Conservation (phyloP, 78 protist species). For the Acrasis kona region DNA sequence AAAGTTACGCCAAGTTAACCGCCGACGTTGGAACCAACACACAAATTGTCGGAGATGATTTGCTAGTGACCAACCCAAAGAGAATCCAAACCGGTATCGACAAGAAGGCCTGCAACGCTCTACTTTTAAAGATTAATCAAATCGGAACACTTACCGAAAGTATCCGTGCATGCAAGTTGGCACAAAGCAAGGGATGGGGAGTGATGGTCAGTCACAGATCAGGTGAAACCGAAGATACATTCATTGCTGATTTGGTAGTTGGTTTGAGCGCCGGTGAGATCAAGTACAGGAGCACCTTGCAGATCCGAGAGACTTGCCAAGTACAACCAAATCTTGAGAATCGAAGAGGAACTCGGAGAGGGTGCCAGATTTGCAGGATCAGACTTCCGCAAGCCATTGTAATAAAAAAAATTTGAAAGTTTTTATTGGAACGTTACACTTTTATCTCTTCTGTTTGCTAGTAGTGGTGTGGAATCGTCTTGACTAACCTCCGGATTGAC, state of each 20-base stretch:
- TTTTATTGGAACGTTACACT: too few species aligned
- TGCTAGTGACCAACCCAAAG: constrained; percentile 94
- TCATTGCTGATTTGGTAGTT: constrained; percentile 97
- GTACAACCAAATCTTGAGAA: constrained; percentile 96
- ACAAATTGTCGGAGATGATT: constrained; percentile 96
- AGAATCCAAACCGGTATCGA: constrained; percentile 92
- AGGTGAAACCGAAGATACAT: constrained; percentile 97
- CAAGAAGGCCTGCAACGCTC: constrained; percentile 86
- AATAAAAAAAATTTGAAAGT: too few species aligned
- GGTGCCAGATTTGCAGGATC: background rate
- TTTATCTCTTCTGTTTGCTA: too few species aligned
- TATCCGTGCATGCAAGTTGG: constrained; percentile 61
- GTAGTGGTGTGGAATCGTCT: too few species aligned
- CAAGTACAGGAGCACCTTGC: constrained; percentile 99
- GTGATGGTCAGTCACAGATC: constrained; percentile 96
- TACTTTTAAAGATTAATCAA: constrained; percentile 96
- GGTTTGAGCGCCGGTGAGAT: constrained; percentile 96
- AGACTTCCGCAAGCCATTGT: background rate
- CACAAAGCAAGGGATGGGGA: constrained; percentile 79
- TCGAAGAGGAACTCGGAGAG: constrained; percentile 24
- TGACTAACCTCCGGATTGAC: too few species aligned
- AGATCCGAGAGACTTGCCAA: constrained; percentile 96
- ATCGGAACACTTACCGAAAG: constrained; percentile 87
- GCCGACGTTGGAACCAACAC: background rate
- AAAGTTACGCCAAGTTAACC: constrained; percentile 43